Conservation (phyloP, 176 grass and related monocot genomes). For the Hsuehochloa calcarea region DNA sequence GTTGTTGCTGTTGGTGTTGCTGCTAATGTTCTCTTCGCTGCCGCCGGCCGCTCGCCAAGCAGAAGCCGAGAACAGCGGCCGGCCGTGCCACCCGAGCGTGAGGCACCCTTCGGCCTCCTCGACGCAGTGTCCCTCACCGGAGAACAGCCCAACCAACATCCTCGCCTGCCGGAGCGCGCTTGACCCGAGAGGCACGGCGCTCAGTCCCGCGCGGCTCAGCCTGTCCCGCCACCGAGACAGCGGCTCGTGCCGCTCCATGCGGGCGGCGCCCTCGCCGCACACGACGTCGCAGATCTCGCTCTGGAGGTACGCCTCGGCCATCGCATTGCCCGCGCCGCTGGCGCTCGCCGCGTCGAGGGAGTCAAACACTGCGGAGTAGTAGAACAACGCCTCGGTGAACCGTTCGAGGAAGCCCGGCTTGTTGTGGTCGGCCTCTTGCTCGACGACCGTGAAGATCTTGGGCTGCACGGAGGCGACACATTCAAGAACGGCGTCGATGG, state of each 20-base stretch:
- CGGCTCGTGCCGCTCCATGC: slow-evolving; percentile 93
- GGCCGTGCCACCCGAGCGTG: slow-evolving; percentile 84
- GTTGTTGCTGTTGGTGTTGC: slow-evolving; percentile 30
- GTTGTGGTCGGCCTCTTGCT: slow-evolving; percentile 97
- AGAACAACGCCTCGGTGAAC: slow-evolving; percentile 93
- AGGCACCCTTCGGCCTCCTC: slow-evolving; percentile 83
- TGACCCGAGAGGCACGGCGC: slow-evolving; percentile 66
- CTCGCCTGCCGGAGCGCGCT: slow-evolving; percentile 85
- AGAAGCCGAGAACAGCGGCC: slow-evolving; percentile 82
- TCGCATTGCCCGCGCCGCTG: slow-evolving; percentile 39
- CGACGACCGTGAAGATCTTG: slow-evolving; percentile 70
- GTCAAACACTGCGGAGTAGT: slow-evolving; percentile 95
- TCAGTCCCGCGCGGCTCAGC: slow-evolving; percentile 44
- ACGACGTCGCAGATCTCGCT: slow-evolving; percentile 87
- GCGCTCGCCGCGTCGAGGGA: slow-evolving; percentile 55
- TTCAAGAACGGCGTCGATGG: slow-evolving; percentile 65
- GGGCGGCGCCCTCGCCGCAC: slow-evolving; percentile 53
- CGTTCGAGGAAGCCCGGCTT: slow-evolving; percentile 78
- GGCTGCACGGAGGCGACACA: slow-evolving; percentile 61
- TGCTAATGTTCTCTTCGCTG: slow-evolving; percentile 25
- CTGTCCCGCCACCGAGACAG: slow-evolving; percentile 61
- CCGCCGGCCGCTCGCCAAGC: slow-evolving; percentile 57
- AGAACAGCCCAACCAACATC: slow-evolving; percentile 86
- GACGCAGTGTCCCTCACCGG: slow-evolving; percentile 84
- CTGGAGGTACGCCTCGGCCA: slow-evolving; percentile 74